Conservation (phyloP, 352 stramenopile genomes). For the Globisporangium middletonii region DNA sequence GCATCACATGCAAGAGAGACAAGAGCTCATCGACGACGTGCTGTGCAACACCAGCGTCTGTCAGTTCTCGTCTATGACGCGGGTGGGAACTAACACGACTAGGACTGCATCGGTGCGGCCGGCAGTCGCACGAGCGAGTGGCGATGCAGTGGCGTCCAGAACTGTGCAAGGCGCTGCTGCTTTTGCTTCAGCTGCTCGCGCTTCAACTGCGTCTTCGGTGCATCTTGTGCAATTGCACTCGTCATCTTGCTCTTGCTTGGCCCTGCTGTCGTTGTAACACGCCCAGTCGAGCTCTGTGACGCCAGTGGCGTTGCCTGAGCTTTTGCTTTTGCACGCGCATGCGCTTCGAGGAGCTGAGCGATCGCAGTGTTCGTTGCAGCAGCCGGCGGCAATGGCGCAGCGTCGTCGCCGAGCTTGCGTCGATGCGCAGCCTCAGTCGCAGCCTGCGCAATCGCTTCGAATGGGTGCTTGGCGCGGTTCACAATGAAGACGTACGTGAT, state of each 20-base stretch:
- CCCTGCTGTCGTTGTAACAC: neutral
- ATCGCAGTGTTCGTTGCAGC: constrained; percentile 25
- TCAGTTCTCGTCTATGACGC: too few species aligned
- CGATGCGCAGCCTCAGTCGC: neutral
- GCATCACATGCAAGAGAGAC: too few species aligned
- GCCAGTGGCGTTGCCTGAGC: neutral
- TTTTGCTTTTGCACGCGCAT: constrained; percentile 7
- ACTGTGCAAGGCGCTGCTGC: neutral
- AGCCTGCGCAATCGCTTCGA: constrained; percentile 13
- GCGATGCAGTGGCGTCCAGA: constrained; percentile 26
- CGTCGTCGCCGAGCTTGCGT: neutral
- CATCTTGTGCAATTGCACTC: too few species aligned
- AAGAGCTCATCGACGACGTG: too few species aligned
- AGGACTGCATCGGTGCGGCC: too few species aligned
- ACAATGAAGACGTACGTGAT: constrained; percentile 86
- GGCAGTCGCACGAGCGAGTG: neutral
- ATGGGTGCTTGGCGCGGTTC: constrained; percentile 49
- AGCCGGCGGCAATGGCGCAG: neutral
- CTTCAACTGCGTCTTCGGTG: neutral
- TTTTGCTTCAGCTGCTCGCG: neutral
- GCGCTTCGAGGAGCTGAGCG: constrained; percentile 15
- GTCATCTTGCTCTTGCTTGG: neutral
- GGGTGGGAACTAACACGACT: too few species aligned
- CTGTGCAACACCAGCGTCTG: too few species aligned
- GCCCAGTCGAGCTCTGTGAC: neutral